Conservation (phyloP, 139 green algal species). For the Chlorella sp. region DNA sequence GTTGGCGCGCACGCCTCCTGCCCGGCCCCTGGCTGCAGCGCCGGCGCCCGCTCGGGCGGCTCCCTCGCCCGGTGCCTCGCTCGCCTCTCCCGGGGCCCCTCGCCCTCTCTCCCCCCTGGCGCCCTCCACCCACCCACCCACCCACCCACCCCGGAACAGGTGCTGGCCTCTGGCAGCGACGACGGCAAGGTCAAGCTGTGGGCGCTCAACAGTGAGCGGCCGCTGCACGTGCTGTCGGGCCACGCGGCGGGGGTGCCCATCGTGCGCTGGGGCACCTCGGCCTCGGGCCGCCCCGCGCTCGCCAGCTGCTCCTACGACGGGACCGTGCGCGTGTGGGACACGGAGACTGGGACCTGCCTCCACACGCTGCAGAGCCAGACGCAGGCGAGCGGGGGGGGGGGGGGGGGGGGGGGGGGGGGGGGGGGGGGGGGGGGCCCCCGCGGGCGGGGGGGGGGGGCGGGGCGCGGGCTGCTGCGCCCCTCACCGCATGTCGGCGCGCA, state of each 20-base stretch:
- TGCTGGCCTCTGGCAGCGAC: constrained; percentile 66
- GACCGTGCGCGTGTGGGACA: constrained; percentile 88
- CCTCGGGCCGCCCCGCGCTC: constrained; percentile 38
- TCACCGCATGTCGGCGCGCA: no score
- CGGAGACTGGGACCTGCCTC: constrained; percentile 50
- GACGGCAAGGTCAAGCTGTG: constrained; percentile 70
- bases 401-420: background rate
- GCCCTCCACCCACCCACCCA: no score
- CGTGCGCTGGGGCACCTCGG: constrained; percentile 23
- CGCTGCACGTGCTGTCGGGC: constrained; percentile 26
- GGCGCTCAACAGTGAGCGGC: constrained; percentile 34
- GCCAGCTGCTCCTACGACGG: constrained; percentile 89
- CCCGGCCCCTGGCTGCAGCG: no score
- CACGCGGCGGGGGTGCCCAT: constrained; percentile 19
- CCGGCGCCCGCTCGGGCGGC: no score
- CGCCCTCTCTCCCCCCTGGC: no score
- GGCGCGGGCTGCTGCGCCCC: no score
- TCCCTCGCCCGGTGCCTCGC: no score
- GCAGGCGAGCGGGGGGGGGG: background rate
- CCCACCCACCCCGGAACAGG: no score
- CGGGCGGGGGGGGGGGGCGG: background rate
- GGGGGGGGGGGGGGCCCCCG: background rate
- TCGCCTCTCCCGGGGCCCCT: no score
- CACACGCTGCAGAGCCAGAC: background rate
- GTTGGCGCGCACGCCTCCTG: no score